These are phyloP conservation scores for Elsinoe fawcettii DNA, from an alignment of 2,329 filamentous ascomycete species.

Conservation along the genomic window DNA sequence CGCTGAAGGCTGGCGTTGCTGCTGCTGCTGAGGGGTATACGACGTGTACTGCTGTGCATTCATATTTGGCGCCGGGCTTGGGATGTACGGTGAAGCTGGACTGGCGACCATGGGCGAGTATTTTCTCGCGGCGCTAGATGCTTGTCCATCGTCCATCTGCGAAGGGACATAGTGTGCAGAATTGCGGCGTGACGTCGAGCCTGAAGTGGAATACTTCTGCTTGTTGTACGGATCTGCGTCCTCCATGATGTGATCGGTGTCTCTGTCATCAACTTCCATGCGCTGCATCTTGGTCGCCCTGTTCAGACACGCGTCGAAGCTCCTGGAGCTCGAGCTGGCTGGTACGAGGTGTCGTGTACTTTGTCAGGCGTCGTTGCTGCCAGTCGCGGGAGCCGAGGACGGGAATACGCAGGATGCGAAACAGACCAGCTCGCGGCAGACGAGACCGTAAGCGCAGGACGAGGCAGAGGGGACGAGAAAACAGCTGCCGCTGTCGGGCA, in stretches of 20 bases:
- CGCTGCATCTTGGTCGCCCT: constrained; percentile 24
- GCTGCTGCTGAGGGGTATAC: constrained; percentile 34
- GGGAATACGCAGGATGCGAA: constrained; percentile 3
- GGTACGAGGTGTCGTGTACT: background rate
- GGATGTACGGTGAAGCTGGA: constrained; percentile 69
- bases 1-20: constrained; percentile 44
- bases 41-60: constrained; percentile 25
- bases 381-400: constrained; percentile 3
- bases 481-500: constrained; percentile 12
- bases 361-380: background rate
- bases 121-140: constrained; percentile 75
- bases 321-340: constrained; percentile 4
- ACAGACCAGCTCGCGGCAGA: background rate
- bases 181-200: constrained; percentile 58
- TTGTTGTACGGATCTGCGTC: constrained; percentile 79
- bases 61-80: constrained; percentile 37
- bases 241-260: constrained; percentile 59
- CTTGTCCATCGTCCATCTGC: constrained; percentile 41
- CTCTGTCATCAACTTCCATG: constrained; percentile 36
- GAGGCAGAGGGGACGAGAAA: background rate
- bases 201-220: constrained; percentile 69
- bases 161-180: constrained; percentile 59
- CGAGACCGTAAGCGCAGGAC: background rate
- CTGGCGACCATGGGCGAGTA: constrained; percentile 97
- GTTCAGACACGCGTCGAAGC: constrained; percentile 4